Percentiles rank a stretch among this genome's conserved stretches.
Conservation (phyloP, 2,329 filamentous ascomycete species). For the Trichoderma sp. region DNA sequence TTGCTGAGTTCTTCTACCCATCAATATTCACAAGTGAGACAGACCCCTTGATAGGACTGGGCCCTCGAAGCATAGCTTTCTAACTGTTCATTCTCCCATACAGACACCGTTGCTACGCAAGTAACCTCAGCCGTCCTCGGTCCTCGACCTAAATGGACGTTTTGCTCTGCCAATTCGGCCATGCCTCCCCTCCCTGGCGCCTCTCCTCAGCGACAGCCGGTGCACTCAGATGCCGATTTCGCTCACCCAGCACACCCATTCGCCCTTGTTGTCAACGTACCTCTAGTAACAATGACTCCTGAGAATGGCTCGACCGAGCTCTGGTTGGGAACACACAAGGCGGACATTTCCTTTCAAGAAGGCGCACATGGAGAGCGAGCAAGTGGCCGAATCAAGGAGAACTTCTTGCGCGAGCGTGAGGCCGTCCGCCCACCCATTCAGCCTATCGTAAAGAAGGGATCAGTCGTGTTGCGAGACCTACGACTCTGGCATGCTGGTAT, state of each 20-base stretch:
- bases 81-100: not conserved
- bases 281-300: conserved; percentile 50
- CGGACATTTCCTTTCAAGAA: conserved; percentile 44
- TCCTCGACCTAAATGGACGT: conserved; percentile 56
- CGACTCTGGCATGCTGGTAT: conserved; percentile 66
- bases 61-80: no score
- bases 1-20: conserved; percentile 48
- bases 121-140: conserved; percentile 57
- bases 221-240: conserved; percentile 63
- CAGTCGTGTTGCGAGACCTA: conserved; percentile 59
- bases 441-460: conserved; percentile 54
- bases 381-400: conserved; percentile 50
- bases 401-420: conserved; percentile 42
- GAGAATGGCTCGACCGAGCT: conserved; percentile 59
- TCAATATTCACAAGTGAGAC: conserved; percentile 56
- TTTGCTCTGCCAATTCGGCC: conserved; percentile 59
- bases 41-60: not conserved
- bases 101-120: conserved; percentile 57
- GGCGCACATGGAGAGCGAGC: conserved; percentile 53
- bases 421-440: conserved; percentile 48
- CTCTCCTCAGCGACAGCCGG: conserved; percentile 50
- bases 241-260: conserved; percentile 56
- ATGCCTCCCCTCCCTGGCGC: conserved; percentile 50
- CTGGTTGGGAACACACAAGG: conserved; percentile 58
- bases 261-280: conserved; percentile 56